phyloP scores from a whole-genome alignment of 2,329 filamentous ascomycete species.

The Rhynchosporium agropyri region DNA sequence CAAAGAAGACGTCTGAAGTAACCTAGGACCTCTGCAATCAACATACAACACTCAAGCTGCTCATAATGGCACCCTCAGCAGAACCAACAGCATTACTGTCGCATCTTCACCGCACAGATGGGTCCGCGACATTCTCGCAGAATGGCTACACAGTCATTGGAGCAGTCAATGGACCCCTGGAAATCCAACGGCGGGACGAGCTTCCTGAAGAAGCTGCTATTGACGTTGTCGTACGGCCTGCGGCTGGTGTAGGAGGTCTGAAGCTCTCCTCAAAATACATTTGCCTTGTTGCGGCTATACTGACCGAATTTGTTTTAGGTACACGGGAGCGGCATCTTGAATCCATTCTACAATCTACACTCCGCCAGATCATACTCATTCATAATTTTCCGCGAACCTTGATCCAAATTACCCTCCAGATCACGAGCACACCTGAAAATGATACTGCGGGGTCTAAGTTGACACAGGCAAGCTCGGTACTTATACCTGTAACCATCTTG shows the following conservation, averaged over 20 bases:
- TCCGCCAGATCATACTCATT: conserved; percentile 74
- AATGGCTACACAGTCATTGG: conserved; percentile 80
- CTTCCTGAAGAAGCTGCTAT: conserved; percentile 87
- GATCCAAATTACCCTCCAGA: conserved; percentile 81
- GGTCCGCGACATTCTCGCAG: conserved; percentile 76
- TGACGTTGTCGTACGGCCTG: conserved; percentile 87
- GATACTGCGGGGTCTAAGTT: conserved; percentile 64
- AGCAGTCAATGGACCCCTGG: conserved; percentile 89
- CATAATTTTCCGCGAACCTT: conserved; percentile 75
- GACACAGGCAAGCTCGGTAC: conserved; percentile 61
- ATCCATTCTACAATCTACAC: conserved; percentile 69
- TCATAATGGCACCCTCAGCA: conserved; percentile 49
- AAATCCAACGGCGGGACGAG: conserved; percentile 86
- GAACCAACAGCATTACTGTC: conserved; percentile 53
- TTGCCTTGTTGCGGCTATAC: conserved; percentile 11
- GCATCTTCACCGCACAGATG: conserved; percentile 71
- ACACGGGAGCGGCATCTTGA: conserved; percentile 83
- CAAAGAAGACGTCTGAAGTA: not conserved
- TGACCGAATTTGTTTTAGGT: conserved; percentile 44
- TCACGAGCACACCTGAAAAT: conserved; percentile 69
- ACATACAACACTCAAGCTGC: not conserved
- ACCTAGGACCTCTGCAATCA: not conserved
- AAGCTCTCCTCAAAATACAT: conserved; percentile 22
- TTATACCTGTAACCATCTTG: conserved; percentile 24
- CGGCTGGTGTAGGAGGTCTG: conserved; percentile 78